Base-by-base conservation (phyloP, 805 yeast genomes). In the Metschnikowia kunwiensis region DNA sequence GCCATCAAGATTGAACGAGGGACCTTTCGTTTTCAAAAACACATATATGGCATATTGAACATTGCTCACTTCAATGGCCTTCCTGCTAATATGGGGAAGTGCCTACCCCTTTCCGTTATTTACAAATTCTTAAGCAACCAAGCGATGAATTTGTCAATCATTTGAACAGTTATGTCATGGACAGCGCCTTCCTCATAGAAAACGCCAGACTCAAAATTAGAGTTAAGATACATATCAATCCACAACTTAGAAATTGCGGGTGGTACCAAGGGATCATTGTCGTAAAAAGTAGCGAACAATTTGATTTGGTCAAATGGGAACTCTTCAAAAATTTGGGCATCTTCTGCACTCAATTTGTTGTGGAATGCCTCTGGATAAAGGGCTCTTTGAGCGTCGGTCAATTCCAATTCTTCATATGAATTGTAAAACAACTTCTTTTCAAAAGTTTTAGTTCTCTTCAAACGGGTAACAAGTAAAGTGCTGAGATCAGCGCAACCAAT, bases 401-500 rank as follows among this genome's bases (percentile, higher is more conserved):
- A 53, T 1, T 44, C 51, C 35, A 68, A 51, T 44, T 67, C 72
- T 14, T 53, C 47, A 40, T 67, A 68, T 18, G 51, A 43, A 42
- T 35, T 50, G 46, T 63, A 63, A 38, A 62, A 63, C 40, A 50
- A 51, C 34, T 58, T 60, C 36, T 54, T 61, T 26, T 50, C 57
- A 34, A 47, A 60, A n/a, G 44, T 47, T 2, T 40, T 31, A 4
- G 55, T 41, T 10, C 35, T 35, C 30, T 34, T 46, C 50, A 71
- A 58, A 24, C 82, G 58, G 40, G 61, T 64, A 38, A 65, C 40
- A 48, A 78, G 53, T 45, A 78, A 56, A 7, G 68, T 52, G 8
- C 73, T 55, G 40, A 77, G 54, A 39, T 70, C 71, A 7, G 71
- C 64, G 38, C 73, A 63, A 3, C 80, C 80, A 30, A 78, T 61